phyloP scores from a whole-genome alignment of 1,284 basidiomycete genomes.

The Meripilus lineatus region DNA sequence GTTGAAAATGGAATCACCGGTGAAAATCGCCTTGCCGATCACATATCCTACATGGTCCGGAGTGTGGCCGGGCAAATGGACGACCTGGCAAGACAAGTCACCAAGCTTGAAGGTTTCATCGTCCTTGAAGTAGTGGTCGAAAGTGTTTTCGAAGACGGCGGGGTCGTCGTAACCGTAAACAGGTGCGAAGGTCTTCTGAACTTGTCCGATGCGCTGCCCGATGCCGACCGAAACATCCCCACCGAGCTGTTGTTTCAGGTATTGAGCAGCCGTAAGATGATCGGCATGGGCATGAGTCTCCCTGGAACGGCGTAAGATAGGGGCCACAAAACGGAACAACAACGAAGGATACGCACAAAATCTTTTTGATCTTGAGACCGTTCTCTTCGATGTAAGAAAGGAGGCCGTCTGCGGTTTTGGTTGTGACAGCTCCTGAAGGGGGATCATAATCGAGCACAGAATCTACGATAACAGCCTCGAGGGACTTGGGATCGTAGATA shows the following conservation, averaged over 20 bases:
- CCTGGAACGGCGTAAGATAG: conserved; percentile 14
- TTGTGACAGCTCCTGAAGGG: conserved; percentile 28
- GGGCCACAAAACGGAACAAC: neutral
- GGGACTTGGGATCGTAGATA: conserved; percentile 28
- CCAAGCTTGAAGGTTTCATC: conserved; percentile 33
- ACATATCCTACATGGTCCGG: conserved; percentile 36
- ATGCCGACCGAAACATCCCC: conserved; percentile 32
- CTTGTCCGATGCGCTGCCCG: conserved; percentile 32
- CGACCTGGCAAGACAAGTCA: conserved; percentile 26
- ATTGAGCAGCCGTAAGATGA: conserved; percentile 36
- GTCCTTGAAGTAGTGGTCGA: conserved; percentile 34
- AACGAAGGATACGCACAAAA: conserved; percentile 26
- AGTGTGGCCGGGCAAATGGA: conserved; percentile 35
- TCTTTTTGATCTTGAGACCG: conserved; percentile 27
- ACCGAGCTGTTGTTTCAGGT: conserved; percentile 29
- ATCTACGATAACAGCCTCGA: conserved; percentile 32
- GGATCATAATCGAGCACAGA: conserved; percentile 36
- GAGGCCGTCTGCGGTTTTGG: conserved; percentile 31
- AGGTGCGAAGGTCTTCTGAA: conserved; percentile 33
- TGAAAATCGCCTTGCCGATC: conserved; percentile 35
- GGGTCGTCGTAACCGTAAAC: conserved; percentile 28
- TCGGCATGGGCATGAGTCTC: conserved; percentile 41
- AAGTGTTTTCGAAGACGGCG: conserved; percentile 23
- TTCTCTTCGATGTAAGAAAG: conserved; percentile 29
- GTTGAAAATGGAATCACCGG: conserved; percentile 39